phyloP scores from a whole-genome alignment of 2,329 filamentous ascomycete species.

The Exophiala mesophila region DNA sequence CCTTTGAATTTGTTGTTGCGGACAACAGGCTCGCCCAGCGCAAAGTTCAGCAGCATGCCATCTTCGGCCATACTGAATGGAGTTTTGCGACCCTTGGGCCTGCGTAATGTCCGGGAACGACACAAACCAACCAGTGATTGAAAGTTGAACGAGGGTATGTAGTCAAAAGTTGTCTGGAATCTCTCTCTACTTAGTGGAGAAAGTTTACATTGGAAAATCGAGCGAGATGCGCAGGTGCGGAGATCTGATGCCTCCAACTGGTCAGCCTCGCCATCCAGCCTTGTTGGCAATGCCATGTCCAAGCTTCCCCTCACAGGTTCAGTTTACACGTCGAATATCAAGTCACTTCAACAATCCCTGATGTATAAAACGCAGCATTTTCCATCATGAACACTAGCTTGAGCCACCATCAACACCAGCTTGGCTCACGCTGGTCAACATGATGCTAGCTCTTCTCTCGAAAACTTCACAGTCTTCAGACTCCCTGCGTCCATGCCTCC shows the following conservation, averaged over 20 bases:
- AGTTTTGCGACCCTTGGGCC: too few species aligned
- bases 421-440: slow-evolving; percentile 13
- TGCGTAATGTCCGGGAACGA: too few species aligned
- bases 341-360: too few species aligned
- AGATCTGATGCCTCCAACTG: slow-evolving; percentile 15
- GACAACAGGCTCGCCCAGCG: slow-evolving; percentile 63
- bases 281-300: not conserved
- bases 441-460: slow-evolving; percentile 12
- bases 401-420: slow-evolving; percentile 9
- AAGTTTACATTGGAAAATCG: too few species aligned
- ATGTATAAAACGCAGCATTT: slow-evolving; percentile 22
- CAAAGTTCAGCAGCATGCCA: slow-evolving; percentile 91
- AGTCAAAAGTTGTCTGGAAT: too few species aligned
- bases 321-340: too few species aligned
- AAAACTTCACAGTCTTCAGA: not conserved
- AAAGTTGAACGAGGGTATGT: too few species aligned
- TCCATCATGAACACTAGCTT: slow-evolving; percentile 19
- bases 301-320: too few species aligned
- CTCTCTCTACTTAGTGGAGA: too few species aligned
- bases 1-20: slow-evolving; percentile 68
- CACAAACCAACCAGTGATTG: too few species aligned
- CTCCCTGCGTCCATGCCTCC: not conserved
- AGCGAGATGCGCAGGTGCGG: too few species aligned
- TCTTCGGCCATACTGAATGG: slow-evolving; percentile 72
- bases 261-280: slow-evolving; percentile 1